phyloP scores from a whole-genome alignment of 345 rosid species.

The Hibiscus tridactylites region DNA sequence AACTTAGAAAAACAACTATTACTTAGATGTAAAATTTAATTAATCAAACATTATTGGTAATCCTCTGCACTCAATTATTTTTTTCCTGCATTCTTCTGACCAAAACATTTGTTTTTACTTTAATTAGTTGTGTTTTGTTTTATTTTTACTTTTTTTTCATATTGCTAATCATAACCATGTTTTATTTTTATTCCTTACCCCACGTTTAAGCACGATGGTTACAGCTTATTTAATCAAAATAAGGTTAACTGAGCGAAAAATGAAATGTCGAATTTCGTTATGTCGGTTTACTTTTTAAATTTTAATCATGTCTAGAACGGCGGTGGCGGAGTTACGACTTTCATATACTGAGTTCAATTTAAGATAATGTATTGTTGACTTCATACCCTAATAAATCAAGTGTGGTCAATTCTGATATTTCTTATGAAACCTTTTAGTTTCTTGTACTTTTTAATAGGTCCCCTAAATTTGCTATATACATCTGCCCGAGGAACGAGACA shows the following conservation, averaged over 20 bases:
- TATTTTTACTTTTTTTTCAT: conserved; percentile 9
- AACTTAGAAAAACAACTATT: neutral
- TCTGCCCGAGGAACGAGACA: no score
- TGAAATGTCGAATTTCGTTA: conserved; percentile 35
- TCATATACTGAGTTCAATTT: no score
- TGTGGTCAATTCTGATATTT: no score
- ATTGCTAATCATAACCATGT: conserved; percentile 19
- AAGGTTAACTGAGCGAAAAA: neutral
- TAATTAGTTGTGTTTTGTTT: conserved; percentile 14
- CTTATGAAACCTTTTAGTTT: no score
- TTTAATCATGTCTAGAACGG: no score
- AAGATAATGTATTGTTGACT: no score
- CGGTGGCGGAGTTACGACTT: neutral
- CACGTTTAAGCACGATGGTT: conserved; percentile 41
- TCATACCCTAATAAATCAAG: no score
- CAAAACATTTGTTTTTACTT: neutral
- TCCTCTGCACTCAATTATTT: no score
- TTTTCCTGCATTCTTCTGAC: neutral
- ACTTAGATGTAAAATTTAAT: neutral
- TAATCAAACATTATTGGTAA: neutral
- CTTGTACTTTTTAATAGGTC: no score
- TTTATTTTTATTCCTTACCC: conserved; percentile 30
- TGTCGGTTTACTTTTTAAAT: conserved; percentile 15
- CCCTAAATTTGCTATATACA: no score
- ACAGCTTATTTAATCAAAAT: conserved; percentile 36